Percentiles rank a stretch among this genome's conserved stretches.
phyloP scores from a whole-genome alignment of 345 rosid species.

The Reutealis trisperma region DNA sequence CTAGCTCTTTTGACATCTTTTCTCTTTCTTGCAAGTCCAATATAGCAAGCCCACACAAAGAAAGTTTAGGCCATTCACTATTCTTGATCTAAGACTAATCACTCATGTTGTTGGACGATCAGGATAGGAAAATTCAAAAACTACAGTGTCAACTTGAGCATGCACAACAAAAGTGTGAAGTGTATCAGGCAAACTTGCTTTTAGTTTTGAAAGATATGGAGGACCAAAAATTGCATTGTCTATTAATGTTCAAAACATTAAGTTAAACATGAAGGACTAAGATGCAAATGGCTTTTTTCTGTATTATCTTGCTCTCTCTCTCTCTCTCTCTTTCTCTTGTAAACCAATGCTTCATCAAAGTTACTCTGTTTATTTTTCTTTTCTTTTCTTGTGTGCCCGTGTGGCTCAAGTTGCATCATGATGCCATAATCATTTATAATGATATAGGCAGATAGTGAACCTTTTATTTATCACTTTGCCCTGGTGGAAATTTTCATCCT shows the following conservation, averaged over 20 bases:
- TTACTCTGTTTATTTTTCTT: neutral
- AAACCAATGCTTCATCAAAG: neutral
- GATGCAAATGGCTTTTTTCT: neutral
- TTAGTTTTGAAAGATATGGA: slow-evolving; percentile 54
- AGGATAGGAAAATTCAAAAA: slow-evolving; percentile 47
- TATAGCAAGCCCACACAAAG: too few relatives aligned
- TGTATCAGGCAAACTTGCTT: slow-evolving; percentile 50
- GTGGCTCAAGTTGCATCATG: neutral
- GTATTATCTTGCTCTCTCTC: neutral
- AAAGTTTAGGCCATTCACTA: too few relatives aligned
- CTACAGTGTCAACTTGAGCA: slow-evolving; percentile 43
- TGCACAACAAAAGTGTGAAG: slow-evolving; percentile 47
- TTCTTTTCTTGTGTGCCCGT: neutral
- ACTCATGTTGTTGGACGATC: slow-evolving; percentile 36
- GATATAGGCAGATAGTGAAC: neutral
- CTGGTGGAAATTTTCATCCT: too few relatives aligned
- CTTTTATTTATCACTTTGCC: too few relatives aligned
- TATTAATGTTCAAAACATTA: slow-evolving; percentile 24
- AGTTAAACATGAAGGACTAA: slow-evolving; percentile 22
- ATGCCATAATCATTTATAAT: neutral
- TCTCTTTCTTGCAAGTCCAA: too few relatives aligned
- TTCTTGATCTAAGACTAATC: too few relatives aligned
- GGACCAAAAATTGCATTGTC: slow-evolving; percentile 48
- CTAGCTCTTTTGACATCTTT: too few relatives aligned
- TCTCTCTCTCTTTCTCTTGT: neutral